A percentile compares a stretch with the other conserved stretches of the same genome.
These are phyloP conservation scores for Curvularia lunata DNA, from an alignment of 2,329 filamentous ascomycete genomes.

Conservation along the genomic window DNA sequence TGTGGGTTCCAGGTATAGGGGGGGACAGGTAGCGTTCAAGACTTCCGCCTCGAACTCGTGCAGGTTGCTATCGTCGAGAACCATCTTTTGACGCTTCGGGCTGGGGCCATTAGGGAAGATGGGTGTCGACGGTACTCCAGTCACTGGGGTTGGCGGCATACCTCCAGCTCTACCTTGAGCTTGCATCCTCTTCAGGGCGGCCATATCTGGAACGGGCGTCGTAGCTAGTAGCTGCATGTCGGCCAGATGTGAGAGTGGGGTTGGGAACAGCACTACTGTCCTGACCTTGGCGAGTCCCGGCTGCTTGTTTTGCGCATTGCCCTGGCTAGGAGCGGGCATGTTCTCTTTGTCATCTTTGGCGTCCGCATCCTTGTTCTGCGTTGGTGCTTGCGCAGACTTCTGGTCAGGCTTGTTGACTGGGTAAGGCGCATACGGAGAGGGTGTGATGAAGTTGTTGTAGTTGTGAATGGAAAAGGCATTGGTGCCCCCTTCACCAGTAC, in stretches of 20 bases:
- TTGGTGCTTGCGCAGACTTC: slow-evolving; percentile 34
- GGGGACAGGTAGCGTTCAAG: slow-evolving; percentile 73
- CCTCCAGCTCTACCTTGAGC: slow-evolving; percentile 55
- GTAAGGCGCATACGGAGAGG: slow-evolving; percentile 82
- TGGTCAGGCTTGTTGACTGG: slow-evolving; percentile 49
- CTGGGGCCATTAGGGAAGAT: slow-evolving; percentile 64
- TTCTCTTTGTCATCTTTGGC: slow-evolving; percentile 62
- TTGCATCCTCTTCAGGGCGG: slow-evolving; percentile 57
- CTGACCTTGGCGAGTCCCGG: slow-evolving; percentile 62
- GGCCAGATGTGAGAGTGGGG: slow-evolving; percentile 72
- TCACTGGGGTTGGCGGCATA: slow-evolving; percentile 71
- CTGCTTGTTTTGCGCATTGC: slow-evolving; percentile 54
- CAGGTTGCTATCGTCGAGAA: slow-evolving; percentile 76
- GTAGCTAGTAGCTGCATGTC: slow-evolving; percentile 79
- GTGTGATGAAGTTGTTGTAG: slow-evolving; percentile 86
- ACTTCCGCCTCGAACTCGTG: slow-evolving; percentile 78
- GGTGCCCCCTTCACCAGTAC: slow-evolving; percentile 64
- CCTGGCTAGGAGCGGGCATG: slow-evolving; percentile 60
- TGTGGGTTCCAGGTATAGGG: slow-evolving; percentile 79
- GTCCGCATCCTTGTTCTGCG: slow-evolving; percentile 29
- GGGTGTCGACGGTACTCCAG: slow-evolving; percentile 60
- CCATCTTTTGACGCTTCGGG: slow-evolving; percentile 77
- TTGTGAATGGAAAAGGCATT: slow-evolving; percentile 87
- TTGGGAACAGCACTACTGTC: slow-evolving; percentile 86
- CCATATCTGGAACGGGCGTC: slow-evolving; percentile 65